Conservation (phyloP, 306 rosid genomes). For the Quillaja saponaria region DNA sequence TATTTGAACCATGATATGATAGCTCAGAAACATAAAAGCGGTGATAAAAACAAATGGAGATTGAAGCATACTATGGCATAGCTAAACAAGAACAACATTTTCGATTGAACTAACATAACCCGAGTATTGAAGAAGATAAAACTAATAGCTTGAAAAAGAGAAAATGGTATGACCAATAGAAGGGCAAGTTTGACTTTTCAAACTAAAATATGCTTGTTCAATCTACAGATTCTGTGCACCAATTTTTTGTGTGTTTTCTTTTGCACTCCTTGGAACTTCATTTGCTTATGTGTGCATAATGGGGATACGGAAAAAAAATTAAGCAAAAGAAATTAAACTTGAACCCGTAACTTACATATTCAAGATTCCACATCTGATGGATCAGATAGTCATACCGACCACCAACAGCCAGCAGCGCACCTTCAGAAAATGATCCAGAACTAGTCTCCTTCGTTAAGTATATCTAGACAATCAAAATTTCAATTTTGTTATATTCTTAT, state of each 20-base stretch:
- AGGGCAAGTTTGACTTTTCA: too few species aligned
- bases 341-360: slow-evolving; percentile 72
- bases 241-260: too few species aligned
- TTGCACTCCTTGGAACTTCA: too few species aligned
- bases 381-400: slow-evolving; percentile 88
- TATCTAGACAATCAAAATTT: slow-evolving; percentile 44
- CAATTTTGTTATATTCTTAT: neutral
- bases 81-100: slow-evolving; percentile 18
- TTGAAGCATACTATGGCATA: neutral
- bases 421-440: slow-evolving; percentile 73
- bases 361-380: slow-evolving; percentile 66
- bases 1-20: too few species aligned
- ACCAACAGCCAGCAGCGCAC: slow-evolving; percentile 79
- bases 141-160: slow-evolving; percentile 4
- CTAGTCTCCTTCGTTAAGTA: slow-evolving; percentile 75
- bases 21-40: slow-evolving; percentile 13
- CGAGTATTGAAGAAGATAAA: slow-evolving; percentile 25
- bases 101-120: too few species aligned
- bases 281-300: too few species aligned
- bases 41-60: slow-evolving; percentile 15
- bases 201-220: too few species aligned
- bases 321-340: too few species aligned
- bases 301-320: too few species aligned
- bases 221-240: too few species aligned
- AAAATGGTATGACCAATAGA: slow-evolving; percentile 24